Evolutionary conservation across 2,329 filamentous ascomycete species (phyloP).

Genomic region (Mycosphaerella sp.): DNA sequence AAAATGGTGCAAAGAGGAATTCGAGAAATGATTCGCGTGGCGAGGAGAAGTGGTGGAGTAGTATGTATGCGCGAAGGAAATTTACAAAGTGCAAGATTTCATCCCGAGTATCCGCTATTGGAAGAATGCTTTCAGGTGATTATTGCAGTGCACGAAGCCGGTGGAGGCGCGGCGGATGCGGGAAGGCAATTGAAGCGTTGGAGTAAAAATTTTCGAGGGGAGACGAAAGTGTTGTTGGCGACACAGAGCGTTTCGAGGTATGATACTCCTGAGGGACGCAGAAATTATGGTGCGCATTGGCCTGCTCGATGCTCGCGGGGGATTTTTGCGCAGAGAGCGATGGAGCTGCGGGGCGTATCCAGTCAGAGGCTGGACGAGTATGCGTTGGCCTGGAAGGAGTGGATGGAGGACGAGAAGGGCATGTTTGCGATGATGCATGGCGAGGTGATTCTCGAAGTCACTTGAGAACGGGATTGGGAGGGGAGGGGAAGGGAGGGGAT

Average conservation of each 20-base stretch:
- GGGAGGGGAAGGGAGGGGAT: too few relatives aligned
- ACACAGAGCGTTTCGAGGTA: constrained; percentile 13
- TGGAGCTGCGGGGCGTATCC: constrained; percentile 13
- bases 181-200: constrained; percentile 15
- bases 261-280: constrained; percentile 14
- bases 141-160: constrained; percentile 10
- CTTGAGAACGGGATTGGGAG: background rate
- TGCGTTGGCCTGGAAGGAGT: constrained; percentile 20
- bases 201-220: constrained; percentile 11
- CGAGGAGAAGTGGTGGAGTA: constrained; percentile 11
- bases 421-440: constrained; percentile 21
- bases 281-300: constrained; percentile 22
- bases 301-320: constrained; percentile 21
- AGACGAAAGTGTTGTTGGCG: background rate
- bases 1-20: constrained; percentile 19
- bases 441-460: constrained; percentile 14
- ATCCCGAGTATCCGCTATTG: constrained; percentile 9
- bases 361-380: constrained; percentile 14
- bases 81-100: constrained; percentile 17
- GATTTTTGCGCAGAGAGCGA: constrained; percentile 18
- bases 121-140: constrained; percentile 20
- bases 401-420: constrained; percentile 18
- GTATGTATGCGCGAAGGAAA: constrained; percentile 22
- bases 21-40: constrained; percentile 10
- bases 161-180: constrained; percentile 17